Evolutionary conservation across 345 rosid genomes (phyloP).

Genomic region (Erodium maritimum): DNA sequence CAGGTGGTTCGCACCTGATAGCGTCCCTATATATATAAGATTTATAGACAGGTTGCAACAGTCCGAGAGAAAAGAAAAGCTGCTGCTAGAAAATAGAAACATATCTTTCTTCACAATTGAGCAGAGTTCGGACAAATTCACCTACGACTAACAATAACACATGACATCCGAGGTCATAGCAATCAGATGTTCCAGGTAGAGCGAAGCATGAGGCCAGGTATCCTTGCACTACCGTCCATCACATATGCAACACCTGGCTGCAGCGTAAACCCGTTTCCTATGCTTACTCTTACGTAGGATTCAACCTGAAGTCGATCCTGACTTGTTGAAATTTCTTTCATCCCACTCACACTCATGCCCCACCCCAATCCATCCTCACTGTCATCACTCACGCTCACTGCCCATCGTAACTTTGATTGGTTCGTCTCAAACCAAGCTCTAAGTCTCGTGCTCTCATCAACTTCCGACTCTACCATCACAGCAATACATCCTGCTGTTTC

Average conservation of each 20-base stretch:
- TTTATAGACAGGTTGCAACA: no score
- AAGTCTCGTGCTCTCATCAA: conserved; percentile 47
- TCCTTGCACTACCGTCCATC: conserved; percentile 32
- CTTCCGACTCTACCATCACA: conserved; percentile 49
- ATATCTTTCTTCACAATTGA: no score
- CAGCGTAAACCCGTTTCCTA: conserved; percentile 39
- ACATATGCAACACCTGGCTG: conserved; percentile 61
- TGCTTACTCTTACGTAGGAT: conserved; percentile 41
- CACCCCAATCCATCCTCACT: conserved; percentile 64
- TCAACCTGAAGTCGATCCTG: conserved; percentile 50
- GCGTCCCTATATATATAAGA: no score
- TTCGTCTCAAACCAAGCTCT: conserved; percentile 75
- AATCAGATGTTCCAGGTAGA: conserved; percentile 38
- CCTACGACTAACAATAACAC: no score
- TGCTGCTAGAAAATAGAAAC: no score
- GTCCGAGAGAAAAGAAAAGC: no score
- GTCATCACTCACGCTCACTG: conserved; percentile 38
- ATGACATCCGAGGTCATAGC: no score
- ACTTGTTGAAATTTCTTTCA: conserved; percentile 24
- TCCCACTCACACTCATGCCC: conserved; percentile 60
- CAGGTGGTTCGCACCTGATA: no score
- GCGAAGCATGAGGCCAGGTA: conserved; percentile 50
- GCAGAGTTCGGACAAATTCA: no score
- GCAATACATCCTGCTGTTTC: conserved; percentile 32
- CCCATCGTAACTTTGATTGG: conserved; percentile 45